A percentile compares a stretch with the other conserved stretches of the same genome.
Evolutionary conservation across 768 basidiomycete genomes (phyloP).

Genomic region (Phylloporus sp.): DNA sequence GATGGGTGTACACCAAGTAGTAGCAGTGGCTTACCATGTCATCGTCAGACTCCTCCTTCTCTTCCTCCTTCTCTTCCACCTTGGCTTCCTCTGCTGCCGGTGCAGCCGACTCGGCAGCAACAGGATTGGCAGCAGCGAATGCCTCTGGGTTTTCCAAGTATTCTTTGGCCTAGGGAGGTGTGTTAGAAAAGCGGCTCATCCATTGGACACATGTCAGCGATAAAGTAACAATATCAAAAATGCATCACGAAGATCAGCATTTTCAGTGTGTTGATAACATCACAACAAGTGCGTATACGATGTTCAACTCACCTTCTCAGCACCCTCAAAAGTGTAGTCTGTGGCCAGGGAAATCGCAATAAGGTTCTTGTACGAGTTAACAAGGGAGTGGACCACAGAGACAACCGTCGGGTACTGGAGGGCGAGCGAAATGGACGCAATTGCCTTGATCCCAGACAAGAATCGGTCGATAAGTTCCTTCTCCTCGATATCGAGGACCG

Average conservation of each 20-base stretch:
- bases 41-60: slow-evolving; percentile 83
- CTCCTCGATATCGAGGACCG: slow-evolving; percentile 92
- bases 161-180: slow-evolving; percentile 72
- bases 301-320: slow-evolving; percentile 71
- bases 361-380: slow-evolving; percentile 99
- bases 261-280: slow-evolving; percentile 68
- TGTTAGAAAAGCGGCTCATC: slow-evolving; percentile 6
- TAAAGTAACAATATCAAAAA: slow-evolving; percentile 7
- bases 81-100: slow-evolving; percentile 57
- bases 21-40: slow-evolving; percentile 64
- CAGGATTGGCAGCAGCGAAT: slow-evolving; percentile 81
- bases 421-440: slow-evolving; percentile 94
- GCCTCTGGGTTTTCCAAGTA: slow-evolving; percentile 97
- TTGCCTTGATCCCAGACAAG: slow-evolving; percentile 89
- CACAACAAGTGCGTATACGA: slow-evolving; percentile 8
- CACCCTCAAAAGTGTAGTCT: slow-evolving; percentile 91
- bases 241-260: slow-evolving; percentile 64
- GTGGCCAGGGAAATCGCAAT: slow-evolving; percentile 84
- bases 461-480: slow-evolving; percentile 88
- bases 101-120: slow-evolving; percentile 46
- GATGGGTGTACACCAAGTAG: background rate
- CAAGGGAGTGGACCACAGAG: slow-evolving; percentile 90
- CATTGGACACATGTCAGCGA: slow-evolving; percentile 26
- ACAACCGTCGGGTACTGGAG: slow-evolving; percentile 95
- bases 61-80: slow-evolving; percentile 73